Evolutionary conservation across 371 early-diverging fungal genomes (phyloP), one percentile per base, ranked within the genome.

Genomic region (Saksenaea oblongispora): DNA sequence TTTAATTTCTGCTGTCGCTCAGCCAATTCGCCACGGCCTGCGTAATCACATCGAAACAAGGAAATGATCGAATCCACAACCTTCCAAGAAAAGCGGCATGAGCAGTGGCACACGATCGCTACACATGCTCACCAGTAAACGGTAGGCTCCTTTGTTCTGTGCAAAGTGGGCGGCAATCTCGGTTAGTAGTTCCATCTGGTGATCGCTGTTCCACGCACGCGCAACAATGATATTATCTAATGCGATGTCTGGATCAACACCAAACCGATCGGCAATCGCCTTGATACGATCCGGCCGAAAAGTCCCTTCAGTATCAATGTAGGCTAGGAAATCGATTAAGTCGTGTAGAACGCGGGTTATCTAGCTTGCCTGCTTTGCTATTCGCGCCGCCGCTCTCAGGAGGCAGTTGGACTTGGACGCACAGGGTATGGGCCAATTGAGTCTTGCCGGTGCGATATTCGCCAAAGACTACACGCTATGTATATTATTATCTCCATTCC

Each of bases 1-100:
- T 91, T 92, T 17, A 96, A 71, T 60, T 93, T 93, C 69, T 94
- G 95, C 71, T 97, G 97, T 24, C 97, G 78, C 62, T 95, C 97
- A 8, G 93, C 90, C 14, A 97, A 79, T 72, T 96, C 97, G 14
- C 96, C 96, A 24, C 94, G 82, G 15, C 94, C 94, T 22, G 80
- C 77, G 64, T 87, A 93, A 70, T 93, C 94, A 17, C 90, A 91
- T 15, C 92, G 82, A 66, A 87, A 97, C 42, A 86, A 79, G 10
- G 86, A 87, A 67, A 91, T 94, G 63, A 93, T 88, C 5, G 89
- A 89, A 74, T 93, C 94, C 17, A 94, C 82, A 17, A 92, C 70
- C 85, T 84, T 64, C n/a, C n/a, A n/a, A n/a, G n/a, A n/a, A n/a
- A 26, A 11, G 18, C 15, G 31, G 0, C 11, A 44, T 18, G 31